These are phyloP conservation scores for Thalassiosira sp. DNA, from an alignment of 352 stramenopile genomes.

Conservation along the genomic window DNA sequence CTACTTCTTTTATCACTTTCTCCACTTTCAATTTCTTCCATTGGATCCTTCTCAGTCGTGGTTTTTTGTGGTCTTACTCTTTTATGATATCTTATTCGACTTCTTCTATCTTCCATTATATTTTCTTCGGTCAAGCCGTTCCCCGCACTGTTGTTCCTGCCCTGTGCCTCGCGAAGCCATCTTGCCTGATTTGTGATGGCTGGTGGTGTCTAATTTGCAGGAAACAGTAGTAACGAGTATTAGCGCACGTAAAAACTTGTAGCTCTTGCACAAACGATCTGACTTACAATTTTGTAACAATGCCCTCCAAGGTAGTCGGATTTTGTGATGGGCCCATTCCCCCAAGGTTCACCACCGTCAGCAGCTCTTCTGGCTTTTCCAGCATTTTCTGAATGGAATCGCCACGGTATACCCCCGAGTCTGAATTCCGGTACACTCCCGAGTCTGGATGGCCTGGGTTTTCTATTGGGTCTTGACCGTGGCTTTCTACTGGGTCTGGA, in stretches of 20 bases:
- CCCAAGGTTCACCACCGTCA: not conserved
- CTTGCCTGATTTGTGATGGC: not conserved
- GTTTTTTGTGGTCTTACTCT: too few species aligned
- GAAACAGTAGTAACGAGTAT: not conserved
- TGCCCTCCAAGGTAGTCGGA: constrained; percentile 7
- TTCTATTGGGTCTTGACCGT: not conserved
- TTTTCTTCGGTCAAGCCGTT: too few species aligned
- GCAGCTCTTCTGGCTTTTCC: not conserved
- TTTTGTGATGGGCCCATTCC: constrained; percentile 1
- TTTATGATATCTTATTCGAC: too few species aligned
- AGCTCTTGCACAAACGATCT: not conserved
- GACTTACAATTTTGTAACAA: constrained; percentile 1
- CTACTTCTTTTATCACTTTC: too few species aligned
- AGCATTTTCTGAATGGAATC: not conserved
- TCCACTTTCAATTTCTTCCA: too few species aligned
- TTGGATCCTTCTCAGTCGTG: too few species aligned
- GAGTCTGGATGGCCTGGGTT: not conserved
- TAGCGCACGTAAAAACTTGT: not conserved
- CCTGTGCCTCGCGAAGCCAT: too few species aligned
- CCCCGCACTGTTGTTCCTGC: too few species aligned
- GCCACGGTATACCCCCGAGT: not conserved
- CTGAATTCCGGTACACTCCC: not conserved
- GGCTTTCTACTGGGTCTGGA: not conserved
- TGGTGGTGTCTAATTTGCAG: not conserved
- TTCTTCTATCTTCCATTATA: too few species aligned